Conservation (phyloP, 1,284 basidiomycete species). For the Ganoderma boninense region DNA sequence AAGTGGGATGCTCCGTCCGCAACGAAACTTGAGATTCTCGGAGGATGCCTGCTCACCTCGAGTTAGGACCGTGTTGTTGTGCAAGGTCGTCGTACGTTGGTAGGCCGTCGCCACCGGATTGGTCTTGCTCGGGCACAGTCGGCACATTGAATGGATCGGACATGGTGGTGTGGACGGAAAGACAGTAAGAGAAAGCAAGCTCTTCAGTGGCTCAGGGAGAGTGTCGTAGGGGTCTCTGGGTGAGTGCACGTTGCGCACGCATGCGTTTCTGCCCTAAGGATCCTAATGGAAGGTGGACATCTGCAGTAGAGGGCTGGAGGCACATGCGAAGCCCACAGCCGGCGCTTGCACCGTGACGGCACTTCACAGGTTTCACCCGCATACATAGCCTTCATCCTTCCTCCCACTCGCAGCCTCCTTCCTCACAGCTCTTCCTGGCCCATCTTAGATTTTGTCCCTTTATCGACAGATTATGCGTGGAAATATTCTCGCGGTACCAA, state of each 20-base stretch:
- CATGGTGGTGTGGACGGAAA: constrained; percentile 30
- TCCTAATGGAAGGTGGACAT: neutral
- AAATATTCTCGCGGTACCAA: neutral
- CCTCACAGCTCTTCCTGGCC: neutral
- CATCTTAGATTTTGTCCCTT: neutral
- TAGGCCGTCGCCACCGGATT: constrained; percentile 63
- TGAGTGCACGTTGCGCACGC: neutral
- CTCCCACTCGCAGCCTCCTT: neutral
- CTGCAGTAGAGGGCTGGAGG: constrained; percentile 4
- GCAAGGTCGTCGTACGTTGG: constrained; percentile 83
- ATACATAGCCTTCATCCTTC: neutral
- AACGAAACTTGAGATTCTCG: neutral
- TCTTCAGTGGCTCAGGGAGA: neutral
- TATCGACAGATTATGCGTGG: neutral
- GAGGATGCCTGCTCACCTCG: constrained; percentile 55
- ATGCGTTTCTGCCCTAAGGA: constrained; percentile 4
- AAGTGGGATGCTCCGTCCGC: constrained; percentile 9
- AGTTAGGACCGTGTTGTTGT: constrained; percentile 77
- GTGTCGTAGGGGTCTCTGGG: neutral
- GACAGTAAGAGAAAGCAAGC: neutral
- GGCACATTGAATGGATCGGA: constrained; percentile 34
- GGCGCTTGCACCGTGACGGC: neutral
- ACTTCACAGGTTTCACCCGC: neutral
- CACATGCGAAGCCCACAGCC: neutral
- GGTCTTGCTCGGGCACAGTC: constrained; percentile 61